These are phyloP conservation scores for Magnusiomyces paraingens DNA, from an alignment of 1,139 yeast genomes.

Conservation along the genomic window DNA sequence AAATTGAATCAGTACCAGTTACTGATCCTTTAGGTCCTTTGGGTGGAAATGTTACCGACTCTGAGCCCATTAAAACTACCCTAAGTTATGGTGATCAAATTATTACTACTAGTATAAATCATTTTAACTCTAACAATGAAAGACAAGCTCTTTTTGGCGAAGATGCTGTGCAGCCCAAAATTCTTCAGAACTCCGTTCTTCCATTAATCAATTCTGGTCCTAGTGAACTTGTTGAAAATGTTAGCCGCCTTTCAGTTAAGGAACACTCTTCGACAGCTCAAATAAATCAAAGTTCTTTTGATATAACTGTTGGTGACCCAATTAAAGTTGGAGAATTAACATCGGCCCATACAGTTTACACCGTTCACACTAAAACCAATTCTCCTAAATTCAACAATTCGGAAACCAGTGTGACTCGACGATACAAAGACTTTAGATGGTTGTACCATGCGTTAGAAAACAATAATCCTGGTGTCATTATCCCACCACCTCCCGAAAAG, in stretches of 20 bases:
- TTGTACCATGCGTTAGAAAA: slow-evolving; percentile 79
- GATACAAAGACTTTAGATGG: slow-evolving; percentile 84
- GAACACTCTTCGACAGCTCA: neutral
- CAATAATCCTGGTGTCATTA: slow-evolving; percentile 82
- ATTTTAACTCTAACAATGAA: slow-evolving; percentile 15
- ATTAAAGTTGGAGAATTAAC: slow-evolving; percentile 87
- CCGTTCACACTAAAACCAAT: slow-evolving; percentile 55
- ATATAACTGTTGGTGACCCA: slow-evolving; percentile 82
- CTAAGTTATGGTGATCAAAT: slow-evolving; percentile 5
- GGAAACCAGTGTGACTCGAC: slow-evolving; percentile 54
- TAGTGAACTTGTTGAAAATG: neutral
- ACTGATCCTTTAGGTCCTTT: slow-evolving; percentile 15
- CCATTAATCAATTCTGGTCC: no score
- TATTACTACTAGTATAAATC: slow-evolving; percentile 12
- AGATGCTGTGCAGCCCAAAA: neutral
- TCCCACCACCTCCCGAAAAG: slow-evolving; percentile 97
- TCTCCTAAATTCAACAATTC: slow-evolving; percentile 36
- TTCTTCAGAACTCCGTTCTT: neutral
- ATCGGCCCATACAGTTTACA: slow-evolving; percentile 81
- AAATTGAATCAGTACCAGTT: slow-evolving; percentile 9
- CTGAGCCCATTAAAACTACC: neutral
- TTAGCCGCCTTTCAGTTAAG: neutral
- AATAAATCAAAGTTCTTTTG: slow-evolving; percentile 33
- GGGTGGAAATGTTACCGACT: slow-evolving; percentile 5
- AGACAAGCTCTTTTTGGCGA: slow-evolving; percentile 15